Conservation (phyloP, 768 basidiomycete species). For the Suillus cothurnatus region DNA sequence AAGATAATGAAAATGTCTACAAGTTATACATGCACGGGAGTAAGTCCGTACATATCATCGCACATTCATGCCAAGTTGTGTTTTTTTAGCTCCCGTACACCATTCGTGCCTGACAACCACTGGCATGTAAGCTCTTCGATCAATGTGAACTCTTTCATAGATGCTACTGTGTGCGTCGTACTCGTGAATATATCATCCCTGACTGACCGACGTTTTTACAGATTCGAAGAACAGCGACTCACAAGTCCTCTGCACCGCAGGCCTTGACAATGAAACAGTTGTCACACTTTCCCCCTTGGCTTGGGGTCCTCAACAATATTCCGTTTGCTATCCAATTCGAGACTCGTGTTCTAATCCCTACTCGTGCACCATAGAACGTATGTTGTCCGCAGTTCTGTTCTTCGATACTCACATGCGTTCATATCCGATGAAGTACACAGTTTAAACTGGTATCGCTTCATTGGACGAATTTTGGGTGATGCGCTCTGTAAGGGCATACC, state of each 20-base stretch:
- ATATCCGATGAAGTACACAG: slow-evolving; percentile 60
- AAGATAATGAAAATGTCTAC: slow-evolving; percentile 73
- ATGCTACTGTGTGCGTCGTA: slow-evolving; percentile 77
- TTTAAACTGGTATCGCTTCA: slow-evolving; percentile 90
- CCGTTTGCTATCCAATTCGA: slow-evolving; percentile 96
- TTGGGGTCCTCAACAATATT: slow-evolving; percentile 93
- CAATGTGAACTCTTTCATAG: slow-evolving; percentile 73
- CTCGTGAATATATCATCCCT: not conserved
- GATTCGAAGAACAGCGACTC: slow-evolving; percentile 66
- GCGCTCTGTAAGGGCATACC: slow-evolving; percentile 96
- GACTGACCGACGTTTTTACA: slow-evolving; percentile 25
- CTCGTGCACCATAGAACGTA: slow-evolving; percentile 85
- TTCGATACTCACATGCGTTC: slow-evolving; percentile 1
- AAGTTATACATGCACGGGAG: no score
- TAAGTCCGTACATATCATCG: slow-evolving; percentile 40
- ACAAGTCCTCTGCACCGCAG: slow-evolving; percentile 29
- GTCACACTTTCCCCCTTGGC: slow-evolving; percentile 59
- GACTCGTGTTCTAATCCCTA: slow-evolving; percentile 90
- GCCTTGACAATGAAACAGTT: slow-evolving; percentile 69
- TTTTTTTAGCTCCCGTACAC: slow-evolving; percentile 67
- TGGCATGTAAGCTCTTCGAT: slow-evolving; percentile 73
- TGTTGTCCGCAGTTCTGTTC: slow-evolving; percentile 35
- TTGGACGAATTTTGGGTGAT: slow-evolving; percentile 93
- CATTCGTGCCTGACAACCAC: slow-evolving; percentile 81
- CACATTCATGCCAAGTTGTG: slow-evolving; percentile 10